Percentiles rank a stretch among this genome's conserved stretches.
phyloP scores from a whole-genome alignment of 352 stramenopile genomes.

The Phytophthora chlamydospora region DNA sequence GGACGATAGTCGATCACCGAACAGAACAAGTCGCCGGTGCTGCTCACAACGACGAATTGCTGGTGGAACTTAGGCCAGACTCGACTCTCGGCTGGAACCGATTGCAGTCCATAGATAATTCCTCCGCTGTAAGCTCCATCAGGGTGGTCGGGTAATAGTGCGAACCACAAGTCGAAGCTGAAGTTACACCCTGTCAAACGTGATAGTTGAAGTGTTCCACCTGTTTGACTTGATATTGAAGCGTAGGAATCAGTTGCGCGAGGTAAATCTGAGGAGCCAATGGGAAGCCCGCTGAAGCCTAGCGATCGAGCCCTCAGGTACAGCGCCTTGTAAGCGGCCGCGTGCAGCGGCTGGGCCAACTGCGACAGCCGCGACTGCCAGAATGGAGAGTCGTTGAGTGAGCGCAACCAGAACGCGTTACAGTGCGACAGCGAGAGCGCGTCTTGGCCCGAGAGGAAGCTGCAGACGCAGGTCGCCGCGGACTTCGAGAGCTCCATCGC shows the following conservation, averaged over 20 bases:
- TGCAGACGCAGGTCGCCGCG: slow-evolving; percentile 5
- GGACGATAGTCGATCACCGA: slow-evolving; percentile 36
- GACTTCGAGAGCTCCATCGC: neutral
- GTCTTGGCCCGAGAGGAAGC: slow-evolving; percentile 20
- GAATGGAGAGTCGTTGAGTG: neutral
- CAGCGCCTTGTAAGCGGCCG: slow-evolving; percentile 4
- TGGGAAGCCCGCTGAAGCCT: slow-evolving; percentile 3
- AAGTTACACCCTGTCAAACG: slow-evolving; percentile 8
- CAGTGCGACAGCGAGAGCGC: slow-evolving; percentile 21
- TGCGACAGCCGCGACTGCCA: slow-evolving; percentile 9
- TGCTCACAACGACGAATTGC: slow-evolving; percentile 38
- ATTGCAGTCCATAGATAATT: slow-evolving; percentile 38
- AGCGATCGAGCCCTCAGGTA: slow-evolving; percentile 14
- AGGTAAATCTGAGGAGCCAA: neutral
- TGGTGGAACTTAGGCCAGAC: slow-evolving; percentile 37
- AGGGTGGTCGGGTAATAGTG: slow-evolving; percentile 18
- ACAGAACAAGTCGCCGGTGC: slow-evolving; percentile 34
- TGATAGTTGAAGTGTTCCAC: slow-evolving; percentile 1
- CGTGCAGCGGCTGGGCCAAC: neutral
- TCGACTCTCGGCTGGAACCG: slow-evolving; percentile 11
- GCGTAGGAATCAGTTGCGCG: slow-evolving; percentile 5
- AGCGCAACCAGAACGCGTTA: slow-evolving; percentile 13
- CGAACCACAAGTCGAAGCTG: slow-evolving; percentile 36
- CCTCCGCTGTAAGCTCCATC: slow-evolving; percentile 24
- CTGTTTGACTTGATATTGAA: slow-evolving; percentile 2